phyloP scores from a whole-genome alignment of 257 asterid species.

The Paulownia fortunei region DNA sequence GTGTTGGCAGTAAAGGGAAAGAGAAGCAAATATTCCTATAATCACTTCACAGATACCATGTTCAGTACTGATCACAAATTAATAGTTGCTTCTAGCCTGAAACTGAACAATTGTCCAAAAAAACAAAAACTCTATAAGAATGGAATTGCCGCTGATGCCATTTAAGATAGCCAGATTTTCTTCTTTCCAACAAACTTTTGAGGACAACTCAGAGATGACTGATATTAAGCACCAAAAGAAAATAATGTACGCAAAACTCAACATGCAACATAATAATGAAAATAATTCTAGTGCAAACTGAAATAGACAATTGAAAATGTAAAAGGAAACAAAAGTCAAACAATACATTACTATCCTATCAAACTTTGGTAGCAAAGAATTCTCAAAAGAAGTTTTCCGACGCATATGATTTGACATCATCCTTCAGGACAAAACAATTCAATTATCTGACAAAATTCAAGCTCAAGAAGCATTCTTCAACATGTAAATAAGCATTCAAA shows the following conservation, averaged over 20 bases:
- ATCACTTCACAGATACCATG: no score
- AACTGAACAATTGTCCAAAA: not conserved
- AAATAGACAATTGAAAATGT: not conserved
- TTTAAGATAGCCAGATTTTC: not conserved
- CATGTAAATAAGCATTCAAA: not conserved
- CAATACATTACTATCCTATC: not conserved
- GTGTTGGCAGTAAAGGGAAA: not conserved
- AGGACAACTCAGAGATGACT: not conserved
- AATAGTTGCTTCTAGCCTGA: not conserved
- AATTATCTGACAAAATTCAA: not conserved
- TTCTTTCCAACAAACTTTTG: not conserved
- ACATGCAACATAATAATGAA: not conserved
- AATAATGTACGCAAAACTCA: constrained; percentile 25
- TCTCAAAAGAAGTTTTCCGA: not conserved
- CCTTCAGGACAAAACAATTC: not conserved
- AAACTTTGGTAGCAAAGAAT: not conserved
- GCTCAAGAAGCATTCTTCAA: not conserved
- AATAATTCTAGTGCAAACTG: not conserved
- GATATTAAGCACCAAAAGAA: constrained; percentile 16
- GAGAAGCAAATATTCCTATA: not conserved
- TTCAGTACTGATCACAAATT: not conserved
- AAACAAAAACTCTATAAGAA: not conserved
- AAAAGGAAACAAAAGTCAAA: not conserved
- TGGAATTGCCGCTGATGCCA: not conserved
- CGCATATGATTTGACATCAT: constrained; percentile 11